phyloP scores from a whole-genome alignment of 176 grass and related monocot genomes.

The Ampelocalamus luodianensis region DNA sequence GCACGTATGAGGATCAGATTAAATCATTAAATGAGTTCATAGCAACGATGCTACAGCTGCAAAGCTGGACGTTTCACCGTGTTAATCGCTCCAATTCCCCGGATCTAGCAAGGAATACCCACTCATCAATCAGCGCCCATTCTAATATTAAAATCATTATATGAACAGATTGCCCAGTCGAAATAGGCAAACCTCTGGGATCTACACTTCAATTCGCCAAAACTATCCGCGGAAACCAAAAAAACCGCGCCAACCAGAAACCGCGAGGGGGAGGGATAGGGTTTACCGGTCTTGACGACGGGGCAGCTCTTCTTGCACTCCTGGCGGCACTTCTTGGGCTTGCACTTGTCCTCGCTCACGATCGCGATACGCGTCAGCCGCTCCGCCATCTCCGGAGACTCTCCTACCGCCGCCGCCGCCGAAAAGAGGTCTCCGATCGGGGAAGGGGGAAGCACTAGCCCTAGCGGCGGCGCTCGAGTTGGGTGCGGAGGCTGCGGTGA shows the following conservation, averaged over 20 bases:
- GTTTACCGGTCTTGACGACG: conserved; percentile 87
- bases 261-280: background rate
- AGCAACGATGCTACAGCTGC: background rate
- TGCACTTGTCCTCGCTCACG: conserved; percentile 88
- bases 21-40: background rate
- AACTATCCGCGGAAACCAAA: background rate
- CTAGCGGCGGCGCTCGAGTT: conserved; percentile 36
- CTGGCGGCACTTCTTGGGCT: conserved; percentile 96
- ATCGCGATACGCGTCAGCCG: conserved; percentile 91
- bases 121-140: background rate
- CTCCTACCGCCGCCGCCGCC: background rate
- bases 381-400: conserved; percentile 60
- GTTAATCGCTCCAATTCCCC: background rate
- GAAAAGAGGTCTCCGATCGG: background rate
- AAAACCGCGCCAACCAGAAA: background rate
- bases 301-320: conserved; percentile 99
- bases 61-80: background rate
- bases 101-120: conserved; percentile 33
- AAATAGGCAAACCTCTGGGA: background rate
- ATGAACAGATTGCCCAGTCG: background rate
- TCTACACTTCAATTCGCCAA: conserved; percentile 23
- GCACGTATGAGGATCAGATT: background rate
- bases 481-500: conserved; percentile 30
- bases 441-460: background rate
- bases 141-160: background rate